Evolutionary conservation across 495 filamentous ascomycete species (phyloP), one percentile per base, ranked within the genome.

Genomic region (Xeromyces bisporus): DNA sequence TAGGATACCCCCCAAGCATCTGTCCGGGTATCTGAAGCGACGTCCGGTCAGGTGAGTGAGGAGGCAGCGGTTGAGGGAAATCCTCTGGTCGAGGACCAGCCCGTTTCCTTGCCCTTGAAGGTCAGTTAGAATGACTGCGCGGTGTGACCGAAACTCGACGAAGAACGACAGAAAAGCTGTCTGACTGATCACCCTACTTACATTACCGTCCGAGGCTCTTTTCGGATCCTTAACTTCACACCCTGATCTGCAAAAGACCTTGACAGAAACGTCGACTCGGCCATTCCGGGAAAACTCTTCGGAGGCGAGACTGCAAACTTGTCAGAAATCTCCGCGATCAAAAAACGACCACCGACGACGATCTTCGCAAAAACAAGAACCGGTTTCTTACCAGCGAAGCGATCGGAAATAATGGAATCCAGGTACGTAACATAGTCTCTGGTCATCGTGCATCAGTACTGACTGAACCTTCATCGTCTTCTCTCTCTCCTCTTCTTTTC

Each of bases 241-340:
- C 89, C 89, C 50, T 97, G 89, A 48, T 97, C 89, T 36, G 81
- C 81, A 55, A 97, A 96, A 0, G 83, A 82, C 38, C 86, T 70
- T 2, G 89, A 93, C 12, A 97, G 58, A 46, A 82, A 80, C 0
- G 89, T 94, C 6, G 87, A 94, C 48, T 93, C 87, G 25, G 70
- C 67, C 70, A 92, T 76, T 17, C 87, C 87, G 3, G 75, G 77
- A 43, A 83, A 96, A 32, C 75, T 74, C 55, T 91, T 93, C 18
- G 70, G 66, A 10, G 73, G 59, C 34, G 70, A 73, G 11, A 86
- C 85, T 75, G 42, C 15, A 33, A 32, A 23, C 9, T 30, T 18
- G 32, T 58, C 35, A 55, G 48, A 21, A 20, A 10, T 23, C 10
- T n/a, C 11, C 10, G n/a, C 8, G 20, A 14, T 16, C n/a, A 6